Conservation (phyloP, 805 yeast species). For the Hanseniaspora nectarophila region DNA sequence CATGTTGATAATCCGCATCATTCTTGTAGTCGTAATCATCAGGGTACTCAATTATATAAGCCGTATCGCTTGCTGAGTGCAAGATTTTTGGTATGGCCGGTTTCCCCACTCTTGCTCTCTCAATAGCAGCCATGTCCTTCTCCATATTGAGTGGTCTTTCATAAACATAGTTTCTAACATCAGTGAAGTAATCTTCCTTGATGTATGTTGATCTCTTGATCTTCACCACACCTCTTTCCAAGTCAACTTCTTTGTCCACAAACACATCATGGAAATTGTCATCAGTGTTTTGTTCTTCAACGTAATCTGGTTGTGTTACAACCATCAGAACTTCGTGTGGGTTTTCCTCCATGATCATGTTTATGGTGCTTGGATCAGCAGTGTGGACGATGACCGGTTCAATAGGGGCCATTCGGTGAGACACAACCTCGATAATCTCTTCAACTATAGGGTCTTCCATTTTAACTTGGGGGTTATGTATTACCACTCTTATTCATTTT, state of each 20-base stretch:
- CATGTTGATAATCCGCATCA: neutral
- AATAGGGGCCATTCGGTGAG: neutral
- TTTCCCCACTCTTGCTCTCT: neutral
- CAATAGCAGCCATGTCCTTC: neutral
- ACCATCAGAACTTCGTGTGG: neutral
- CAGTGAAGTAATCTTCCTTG: neutral
- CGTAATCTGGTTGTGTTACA: neutral
- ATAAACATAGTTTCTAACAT: neutral
- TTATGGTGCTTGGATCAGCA: neutral
- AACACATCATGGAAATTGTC: neutral
- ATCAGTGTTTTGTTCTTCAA: no score
- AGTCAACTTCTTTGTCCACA: neutral
- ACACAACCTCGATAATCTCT: neutral
- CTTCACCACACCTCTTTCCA: neutral
- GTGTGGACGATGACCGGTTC: neutral
- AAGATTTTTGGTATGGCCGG: neutral
- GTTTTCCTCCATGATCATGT: neutral
- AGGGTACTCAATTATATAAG: neutral
- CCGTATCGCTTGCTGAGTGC: neutral
- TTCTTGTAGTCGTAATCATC: neutral
- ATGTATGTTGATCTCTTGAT: neutral
- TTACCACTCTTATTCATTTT: no score
- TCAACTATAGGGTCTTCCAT: conserved; percentile 8
- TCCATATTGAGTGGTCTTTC: neutral
- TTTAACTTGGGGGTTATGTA: no score